These are phyloP conservation scores for Colletotrichum tabaci DNA, from an alignment of 2,329 filamentous ascomycete genomes.

Conservation along the genomic window DNA sequence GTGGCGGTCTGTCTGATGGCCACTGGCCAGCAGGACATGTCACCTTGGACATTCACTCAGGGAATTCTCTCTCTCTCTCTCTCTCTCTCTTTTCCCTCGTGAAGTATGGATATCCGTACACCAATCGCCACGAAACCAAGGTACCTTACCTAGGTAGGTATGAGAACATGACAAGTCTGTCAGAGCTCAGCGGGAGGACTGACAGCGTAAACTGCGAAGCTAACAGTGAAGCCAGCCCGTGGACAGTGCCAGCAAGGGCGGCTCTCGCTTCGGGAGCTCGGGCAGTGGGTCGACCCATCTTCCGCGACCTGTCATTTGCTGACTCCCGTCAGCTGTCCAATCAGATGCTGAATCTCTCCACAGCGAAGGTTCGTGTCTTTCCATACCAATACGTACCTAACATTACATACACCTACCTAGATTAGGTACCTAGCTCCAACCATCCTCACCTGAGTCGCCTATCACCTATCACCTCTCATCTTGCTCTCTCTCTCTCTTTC, in stretches of 20 bases:
- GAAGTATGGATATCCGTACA: too few species aligned
- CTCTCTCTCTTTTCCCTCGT: background rate
- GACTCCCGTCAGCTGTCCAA: background rate
- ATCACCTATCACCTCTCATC: background rate
- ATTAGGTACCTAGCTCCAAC: too few species aligned
- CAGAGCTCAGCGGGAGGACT: background rate
- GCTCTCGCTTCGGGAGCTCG: slow-evolving; percentile 38
- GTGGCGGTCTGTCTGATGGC: background rate
- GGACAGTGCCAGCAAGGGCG: slow-evolving; percentile 27
- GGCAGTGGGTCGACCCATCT: slow-evolving; percentile 6
- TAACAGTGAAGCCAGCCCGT: slow-evolving; percentile 7
- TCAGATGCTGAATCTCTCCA: background rate
- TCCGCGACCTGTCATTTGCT: slow-evolving; percentile 33
- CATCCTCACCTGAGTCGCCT: too few species aligned
- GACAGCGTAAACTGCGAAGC: background rate
- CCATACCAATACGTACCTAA: background rate
- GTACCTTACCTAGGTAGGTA: too few species aligned
- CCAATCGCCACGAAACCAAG: too few species aligned
- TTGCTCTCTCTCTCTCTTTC: background rate
- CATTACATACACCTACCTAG: too few species aligned
- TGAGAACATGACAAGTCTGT: slow-evolving; percentile 9
- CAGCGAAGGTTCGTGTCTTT: background rate
- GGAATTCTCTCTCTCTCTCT: background rate
- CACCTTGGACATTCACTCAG: background rate
- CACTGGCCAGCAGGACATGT: background rate